Conservation (phyloP, 2,329 filamentous ascomycete species). For the Apiospora kogelbergensis region DNA sequence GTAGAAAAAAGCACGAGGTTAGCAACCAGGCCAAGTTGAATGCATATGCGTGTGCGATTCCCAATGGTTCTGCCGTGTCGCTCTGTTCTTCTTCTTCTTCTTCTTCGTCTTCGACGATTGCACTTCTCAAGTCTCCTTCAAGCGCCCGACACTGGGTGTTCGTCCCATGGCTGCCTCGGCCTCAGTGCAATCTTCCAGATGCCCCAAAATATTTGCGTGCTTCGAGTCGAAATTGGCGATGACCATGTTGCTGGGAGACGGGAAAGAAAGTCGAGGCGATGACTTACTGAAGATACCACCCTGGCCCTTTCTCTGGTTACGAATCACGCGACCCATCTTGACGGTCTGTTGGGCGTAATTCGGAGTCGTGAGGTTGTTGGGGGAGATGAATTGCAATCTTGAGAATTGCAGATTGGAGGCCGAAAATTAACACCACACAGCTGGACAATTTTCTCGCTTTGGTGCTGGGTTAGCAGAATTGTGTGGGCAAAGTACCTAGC, state of each 20-base stretch:
- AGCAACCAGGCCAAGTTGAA: neutral
- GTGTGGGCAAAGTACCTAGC: conserved; percentile 6
- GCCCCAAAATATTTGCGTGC: neutral
- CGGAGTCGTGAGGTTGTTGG: conserved; percentile 5
- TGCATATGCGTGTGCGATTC: neutral
- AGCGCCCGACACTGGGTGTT: neutral
- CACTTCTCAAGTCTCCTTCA: neutral
- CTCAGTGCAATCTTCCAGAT: neutral
- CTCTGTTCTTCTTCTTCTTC: neutral
- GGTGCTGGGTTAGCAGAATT: neutral
- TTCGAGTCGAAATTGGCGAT: conserved; percentile 9
- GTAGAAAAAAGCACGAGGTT: conserved; percentile 21
- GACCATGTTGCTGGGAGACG: conserved; percentile 5
- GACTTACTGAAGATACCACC: conserved; percentile 36
- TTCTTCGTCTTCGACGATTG: neutral
- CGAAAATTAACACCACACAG: conserved; percentile 7
- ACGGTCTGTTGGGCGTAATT: conserved; percentile 19
- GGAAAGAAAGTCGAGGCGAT: conserved; percentile 11
- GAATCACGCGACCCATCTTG: conserved; percentile 38
- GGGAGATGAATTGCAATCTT: conserved; percentile 1
- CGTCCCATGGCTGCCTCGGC: neutral
- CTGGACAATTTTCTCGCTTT: conserved; percentile 7
- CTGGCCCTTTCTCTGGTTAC: conserved; percentile 33
- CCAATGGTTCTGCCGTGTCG: neutral
- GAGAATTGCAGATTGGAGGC: conserved; percentile 7